Conservation (phyloP, 768 basidiomycete genomes). For the Asterophora lycoperdoides region DNA sequence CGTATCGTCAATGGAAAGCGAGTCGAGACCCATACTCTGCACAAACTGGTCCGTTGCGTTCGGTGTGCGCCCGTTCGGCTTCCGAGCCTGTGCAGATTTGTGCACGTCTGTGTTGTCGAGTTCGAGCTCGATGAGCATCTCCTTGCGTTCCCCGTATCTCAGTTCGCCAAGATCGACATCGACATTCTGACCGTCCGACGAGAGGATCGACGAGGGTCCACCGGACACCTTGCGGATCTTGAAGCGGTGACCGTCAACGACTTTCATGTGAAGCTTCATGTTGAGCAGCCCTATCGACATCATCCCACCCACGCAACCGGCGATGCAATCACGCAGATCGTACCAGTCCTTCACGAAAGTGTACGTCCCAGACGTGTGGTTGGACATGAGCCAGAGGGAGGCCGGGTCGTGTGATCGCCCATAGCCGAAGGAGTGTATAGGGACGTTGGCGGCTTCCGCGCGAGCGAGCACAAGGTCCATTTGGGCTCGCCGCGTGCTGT, state of each 20-base stretch:
- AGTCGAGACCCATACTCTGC: constrained; percentile 77
- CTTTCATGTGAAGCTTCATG: constrained; percentile 94
- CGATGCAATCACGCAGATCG: constrained; percentile 86
- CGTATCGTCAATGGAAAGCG: constrained; percentile 66
- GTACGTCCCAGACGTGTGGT: constrained; percentile 95
- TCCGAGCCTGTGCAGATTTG: constrained; percentile 27
- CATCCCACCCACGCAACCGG: constrained; percentile 94
- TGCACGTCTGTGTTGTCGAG: constrained; percentile 72
- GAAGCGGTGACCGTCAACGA: constrained; percentile 88
- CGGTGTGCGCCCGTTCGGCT: constrained; percentile 34
- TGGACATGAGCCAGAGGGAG: constrained; percentile 98
- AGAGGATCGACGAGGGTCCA: constrained; percentile 79
- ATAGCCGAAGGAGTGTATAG: constrained; percentile 96
- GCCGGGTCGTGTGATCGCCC: constrained; percentile 97
- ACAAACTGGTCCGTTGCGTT: constrained; percentile 91
- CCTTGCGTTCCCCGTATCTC: constrained; percentile 93
- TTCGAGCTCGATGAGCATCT: constrained; percentile 96
- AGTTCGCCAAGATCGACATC: constrained; percentile 94
- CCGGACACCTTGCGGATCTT: constrained; percentile 93
- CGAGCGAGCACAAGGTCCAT: constrained; percentile 98
- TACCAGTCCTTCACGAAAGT: constrained; percentile 99
- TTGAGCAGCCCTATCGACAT: constrained; percentile 90
- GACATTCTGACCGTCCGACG: constrained; percentile 90
- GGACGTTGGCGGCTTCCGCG: constrained; percentile 93
- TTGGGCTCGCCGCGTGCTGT: constrained; percentile 88